Conservation (phyloP, 2,329 filamentous ascomycete genomes). For the Metarhizium guizhouense region DNA sequence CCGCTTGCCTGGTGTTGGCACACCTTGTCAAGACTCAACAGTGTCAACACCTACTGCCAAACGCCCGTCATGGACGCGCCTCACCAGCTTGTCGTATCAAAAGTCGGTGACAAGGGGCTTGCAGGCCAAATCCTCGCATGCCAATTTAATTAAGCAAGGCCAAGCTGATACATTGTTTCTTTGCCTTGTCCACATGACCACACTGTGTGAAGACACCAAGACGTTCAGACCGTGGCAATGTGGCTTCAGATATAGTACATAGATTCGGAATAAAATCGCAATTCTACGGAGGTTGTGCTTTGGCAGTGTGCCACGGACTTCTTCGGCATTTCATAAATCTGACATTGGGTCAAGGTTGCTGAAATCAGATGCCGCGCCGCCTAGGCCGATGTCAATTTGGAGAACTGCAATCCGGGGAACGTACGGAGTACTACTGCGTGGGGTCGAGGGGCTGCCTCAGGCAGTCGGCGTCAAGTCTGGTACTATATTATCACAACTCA, state of each 20-base stretch:
- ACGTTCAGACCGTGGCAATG: not conserved
- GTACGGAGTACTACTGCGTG: too few relatives aligned
- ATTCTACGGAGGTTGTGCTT: not conserved
- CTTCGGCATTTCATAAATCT: not conserved
- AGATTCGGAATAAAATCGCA: not conserved
- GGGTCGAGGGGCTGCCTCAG: too few relatives aligned
- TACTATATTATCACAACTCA: not conserved
- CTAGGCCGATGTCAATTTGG: not conserved
- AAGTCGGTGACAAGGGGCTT: not conserved
- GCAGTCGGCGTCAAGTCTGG: not conserved
- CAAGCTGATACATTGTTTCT: not conserved
- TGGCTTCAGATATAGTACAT: not conserved
- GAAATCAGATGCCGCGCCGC: not conserved
- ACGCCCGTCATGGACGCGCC: not conserved
- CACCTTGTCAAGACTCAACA: not conserved
- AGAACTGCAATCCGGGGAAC: too few relatives aligned
- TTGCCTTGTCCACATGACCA: not conserved
- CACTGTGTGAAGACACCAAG: not conserved
- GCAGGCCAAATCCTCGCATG: not conserved
- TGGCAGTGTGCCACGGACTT: not conserved
- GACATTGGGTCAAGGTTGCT: not conserved
- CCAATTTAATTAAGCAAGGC: not conserved
- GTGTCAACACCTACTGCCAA: not conserved
- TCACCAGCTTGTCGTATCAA: not conserved
- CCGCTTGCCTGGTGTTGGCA: not conserved